Percentiles rank a stretch among this genome's conserved stretches.
Evolutionary conservation across 257 asterid genomes (phyloP).

Genomic region (Ocimum tenuiflorum): DNA sequence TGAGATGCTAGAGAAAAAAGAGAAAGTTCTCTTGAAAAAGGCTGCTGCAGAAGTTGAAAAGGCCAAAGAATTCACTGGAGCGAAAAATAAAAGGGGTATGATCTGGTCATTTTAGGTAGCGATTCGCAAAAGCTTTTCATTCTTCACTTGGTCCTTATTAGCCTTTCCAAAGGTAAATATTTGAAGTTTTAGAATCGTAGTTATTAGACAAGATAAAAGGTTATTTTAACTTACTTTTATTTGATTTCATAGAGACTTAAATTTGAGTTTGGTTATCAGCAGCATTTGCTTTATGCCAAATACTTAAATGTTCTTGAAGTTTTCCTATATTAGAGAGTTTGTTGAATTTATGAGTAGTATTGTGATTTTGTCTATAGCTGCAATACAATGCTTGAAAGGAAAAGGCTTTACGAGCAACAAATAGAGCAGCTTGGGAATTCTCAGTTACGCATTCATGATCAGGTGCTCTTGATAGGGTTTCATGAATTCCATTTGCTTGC

Average conservation of each 20-base stretch:
- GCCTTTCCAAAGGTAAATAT: background rate
- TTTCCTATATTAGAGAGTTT: background rate
- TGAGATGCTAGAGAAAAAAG: slow-evolving; percentile 61
- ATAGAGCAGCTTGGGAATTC: slow-evolving; percentile 64
- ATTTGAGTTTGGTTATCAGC: background rate
- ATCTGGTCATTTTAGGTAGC: background rate
- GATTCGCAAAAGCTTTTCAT: too few relatives aligned
- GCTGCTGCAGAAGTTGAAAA: slow-evolving; percentile 50
- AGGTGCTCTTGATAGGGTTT: slow-evolving; percentile 31
- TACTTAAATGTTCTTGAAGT: background rate
- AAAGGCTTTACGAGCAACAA: slow-evolving; percentile 65
- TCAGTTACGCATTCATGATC: slow-evolving; percentile 66
- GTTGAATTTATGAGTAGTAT: background rate
- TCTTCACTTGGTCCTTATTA: too few relatives aligned
- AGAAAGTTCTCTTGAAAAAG: slow-evolving; percentile 50
- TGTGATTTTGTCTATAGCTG: slow-evolving; percentile 34
- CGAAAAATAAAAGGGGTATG: slow-evolving; percentile 57
- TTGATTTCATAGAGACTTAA: background rate
- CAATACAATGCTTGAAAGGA: slow-evolving; percentile 69
- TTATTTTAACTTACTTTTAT: background rate
- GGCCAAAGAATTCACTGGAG: slow-evolving; percentile 51
- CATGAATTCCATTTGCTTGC: background rate
- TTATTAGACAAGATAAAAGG: background rate
- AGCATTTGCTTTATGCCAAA: background rate
- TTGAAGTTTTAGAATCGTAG: background rate